Evolutionary conservation across 2,329 filamentous ascomycete genomes (phyloP).

Genomic region (Aspergillus calidoustus): DNA sequence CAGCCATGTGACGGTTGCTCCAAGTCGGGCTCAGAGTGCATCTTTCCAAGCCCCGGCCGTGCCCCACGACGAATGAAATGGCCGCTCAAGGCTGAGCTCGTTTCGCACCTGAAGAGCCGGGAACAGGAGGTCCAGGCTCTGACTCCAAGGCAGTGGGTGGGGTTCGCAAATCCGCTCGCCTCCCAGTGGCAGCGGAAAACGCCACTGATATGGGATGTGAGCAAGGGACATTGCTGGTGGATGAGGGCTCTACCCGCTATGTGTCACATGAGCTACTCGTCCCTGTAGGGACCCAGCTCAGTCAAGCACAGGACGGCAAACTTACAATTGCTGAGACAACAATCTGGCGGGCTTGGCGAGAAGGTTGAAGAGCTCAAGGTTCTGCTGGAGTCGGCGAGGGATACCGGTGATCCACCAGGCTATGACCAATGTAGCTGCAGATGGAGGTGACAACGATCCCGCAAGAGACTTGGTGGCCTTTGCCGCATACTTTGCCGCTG

Average conservation of each 20-base stretch:
- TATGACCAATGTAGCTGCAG: slow-evolving; percentile 55
- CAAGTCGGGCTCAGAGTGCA: slow-evolving; percentile 60
- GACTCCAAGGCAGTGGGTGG: background rate
- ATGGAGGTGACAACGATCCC: slow-evolving; percentile 51
- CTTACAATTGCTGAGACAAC: background rate
- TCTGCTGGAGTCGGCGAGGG: slow-evolving; percentile 61
- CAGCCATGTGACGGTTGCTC: slow-evolving; percentile 53
- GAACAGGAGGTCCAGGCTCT: slow-evolving; percentile 62
- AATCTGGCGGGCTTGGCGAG: slow-evolving; percentile 10
- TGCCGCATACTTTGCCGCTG: slow-evolving; percentile 63
- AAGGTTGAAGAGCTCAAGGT: slow-evolving; percentile 66
- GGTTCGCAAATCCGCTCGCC: slow-evolving; percentile 13
- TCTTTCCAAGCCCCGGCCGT: slow-evolving; percentile 65
- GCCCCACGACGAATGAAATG: slow-evolving; percentile 64
- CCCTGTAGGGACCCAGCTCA: slow-evolving; percentile 62
- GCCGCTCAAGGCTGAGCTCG: slow-evolving; percentile 60
- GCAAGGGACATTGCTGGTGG: slow-evolving; percentile 63
- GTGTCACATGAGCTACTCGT: slow-evolving; percentile 67
- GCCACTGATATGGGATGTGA: slow-evolving; percentile 43
- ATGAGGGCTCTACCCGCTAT: slow-evolving; percentile 63
- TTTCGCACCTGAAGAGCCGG: slow-evolving; percentile 61
- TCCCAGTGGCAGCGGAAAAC: slow-evolving; percentile 14
- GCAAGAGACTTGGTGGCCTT: slow-evolving; percentile 62
- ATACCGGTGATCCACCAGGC: slow-evolving; percentile 59
- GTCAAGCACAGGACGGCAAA: slow-evolving; percentile 10